Base-by-base conservation (phyloP, 176 grass and related monocot genomes). In the Chrysopogon serrulatus region DNA sequence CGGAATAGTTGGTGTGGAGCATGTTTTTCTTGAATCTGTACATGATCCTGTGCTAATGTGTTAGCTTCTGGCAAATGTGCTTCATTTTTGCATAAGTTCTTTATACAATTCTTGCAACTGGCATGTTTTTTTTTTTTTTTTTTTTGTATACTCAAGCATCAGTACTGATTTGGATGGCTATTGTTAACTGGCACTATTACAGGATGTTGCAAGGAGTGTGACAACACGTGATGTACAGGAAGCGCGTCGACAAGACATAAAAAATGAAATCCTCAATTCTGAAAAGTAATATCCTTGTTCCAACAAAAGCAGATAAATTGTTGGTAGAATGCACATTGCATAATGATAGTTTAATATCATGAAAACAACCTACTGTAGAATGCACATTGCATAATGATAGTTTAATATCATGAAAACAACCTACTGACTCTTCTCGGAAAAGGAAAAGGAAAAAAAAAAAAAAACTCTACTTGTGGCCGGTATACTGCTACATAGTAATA, bases 191-290 rank as follows among this genome's bases (percentile, higher is more conserved):
- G 30, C n/a, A 28, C 33, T 82, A 33, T 84, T 47, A 59, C 91
- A 98, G 96, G 93, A 98, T 90, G 96, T 95, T 81, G 93, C 91
- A 47, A 92, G 91, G 83, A 88, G 87, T 89, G 96, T 98, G 72
- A 98, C 96, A 43, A 95, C 65, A 65, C 79, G 86, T 76, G 96
- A 95, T 82, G 80, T 98, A 85, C 88, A 95, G 81, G 96, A 98
- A 87, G 90, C 96, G 45, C 85, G 96, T 67, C 87, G 89, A 10
- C 93, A 98, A 86, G 96, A 98, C 78, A 85, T 95, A 86, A 95
- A 90, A 73, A 98, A 94, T 87, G 96, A 98, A 92, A 98, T 98
- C 73, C 96, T 98, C 23, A 98, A 98, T 75, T 98, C 96, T 34
- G 80, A 94, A 73, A 95, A 92, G 96, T 95, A 90, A 87, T 82